A percentile compares a stretch with the other conserved stretches of the same genome.
Evolutionary conservation across 1,284 basidiomycete genomes (phyloP).

Genomic region (Trametes hirsuta): DNA sequence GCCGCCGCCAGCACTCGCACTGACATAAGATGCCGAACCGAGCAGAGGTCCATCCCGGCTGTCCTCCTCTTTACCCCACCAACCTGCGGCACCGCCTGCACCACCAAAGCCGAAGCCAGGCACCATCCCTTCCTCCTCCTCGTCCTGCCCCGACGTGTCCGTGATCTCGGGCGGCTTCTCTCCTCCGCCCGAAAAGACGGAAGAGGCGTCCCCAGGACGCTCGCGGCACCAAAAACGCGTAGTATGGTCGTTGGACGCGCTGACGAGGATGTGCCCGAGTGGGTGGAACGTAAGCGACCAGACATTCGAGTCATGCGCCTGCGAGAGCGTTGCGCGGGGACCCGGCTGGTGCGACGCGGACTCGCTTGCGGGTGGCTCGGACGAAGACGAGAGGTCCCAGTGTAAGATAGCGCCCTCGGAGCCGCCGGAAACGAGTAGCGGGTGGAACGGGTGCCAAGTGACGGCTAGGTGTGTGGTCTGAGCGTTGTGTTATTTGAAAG

Average conservation of each 20-base stretch:
- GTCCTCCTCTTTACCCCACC: constrained; percentile 29
- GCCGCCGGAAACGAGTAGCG: constrained; percentile 90
- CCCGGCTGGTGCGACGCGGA: constrained; percentile 41
- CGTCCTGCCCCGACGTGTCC: constrained; percentile 62
- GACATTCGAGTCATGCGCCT: constrained; percentile 97
- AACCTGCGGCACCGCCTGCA: constrained; percentile 14
- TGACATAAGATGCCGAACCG: constrained; percentile 9
- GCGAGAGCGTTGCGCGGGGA: constrained; percentile 83
- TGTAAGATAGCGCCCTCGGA: constrained; percentile 92
- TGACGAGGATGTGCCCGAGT: constrained; percentile 91
- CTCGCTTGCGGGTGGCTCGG: constrained; percentile 34
- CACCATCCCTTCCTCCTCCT: constrained; percentile 63
- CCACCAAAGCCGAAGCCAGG: constrained; percentile 48
- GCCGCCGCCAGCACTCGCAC: constrained; percentile 7
- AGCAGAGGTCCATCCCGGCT: constrained; percentile 10
- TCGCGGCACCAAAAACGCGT: constrained; percentile 97
- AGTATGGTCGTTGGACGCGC: constrained; percentile 95
- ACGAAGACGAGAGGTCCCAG: constrained; percentile 77
- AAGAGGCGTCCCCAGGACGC: constrained; percentile 72
- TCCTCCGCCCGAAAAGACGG: constrained; percentile 74
- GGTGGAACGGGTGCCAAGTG: constrained; percentile 95
- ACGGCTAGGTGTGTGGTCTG: constrained; percentile 56
- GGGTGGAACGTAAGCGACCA: constrained; percentile 97
- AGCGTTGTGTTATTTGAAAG: neutral
- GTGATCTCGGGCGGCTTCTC: constrained; percentile 72